phyloP scores from a whole-genome alignment of 352 stramenopile genomes.

The Globisporangium nunn region DNA sequence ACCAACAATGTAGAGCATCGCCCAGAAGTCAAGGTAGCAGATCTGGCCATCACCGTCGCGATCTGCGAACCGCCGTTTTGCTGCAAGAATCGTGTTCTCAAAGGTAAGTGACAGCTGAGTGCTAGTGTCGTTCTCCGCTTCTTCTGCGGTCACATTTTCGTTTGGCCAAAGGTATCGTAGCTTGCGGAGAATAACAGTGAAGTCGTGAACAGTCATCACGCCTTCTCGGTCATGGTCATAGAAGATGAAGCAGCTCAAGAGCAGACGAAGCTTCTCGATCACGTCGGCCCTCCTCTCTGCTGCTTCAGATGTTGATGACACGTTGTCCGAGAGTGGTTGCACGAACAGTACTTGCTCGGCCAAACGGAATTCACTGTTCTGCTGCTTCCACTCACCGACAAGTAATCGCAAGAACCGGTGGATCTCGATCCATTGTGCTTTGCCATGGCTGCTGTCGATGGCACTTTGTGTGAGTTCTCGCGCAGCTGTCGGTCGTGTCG shows the following conservation, averaged over 20 bases:
- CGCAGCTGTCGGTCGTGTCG: slow-evolving; percentile 1
- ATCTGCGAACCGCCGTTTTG: slow-evolving; percentile 42
- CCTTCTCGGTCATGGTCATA: slow-evolving; percentile 58
- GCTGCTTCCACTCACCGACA: slow-evolving; percentile 67
- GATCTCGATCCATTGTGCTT: slow-evolving; percentile 45
- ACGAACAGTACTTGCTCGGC: slow-evolving; percentile 45
- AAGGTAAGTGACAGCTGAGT: slow-evolving; percentile 36
- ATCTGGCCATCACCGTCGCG: slow-evolving; percentile 47
- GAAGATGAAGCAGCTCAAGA: slow-evolving; percentile 71
- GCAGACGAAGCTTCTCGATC: slow-evolving; percentile 48
- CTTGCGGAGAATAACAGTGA: slow-evolving; percentile 42
- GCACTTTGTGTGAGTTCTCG: not conserved
- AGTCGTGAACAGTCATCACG: slow-evolving; percentile 37
- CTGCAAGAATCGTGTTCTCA: slow-evolving; percentile 41
- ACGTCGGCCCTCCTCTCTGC: slow-evolving; percentile 6
- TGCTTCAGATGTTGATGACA: not conserved
- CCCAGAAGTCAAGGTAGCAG: slow-evolving; percentile 82
- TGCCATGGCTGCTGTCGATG: not conserved
- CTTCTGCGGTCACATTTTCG: slow-evolving; percentile 26
- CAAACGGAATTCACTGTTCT: slow-evolving; percentile 42
- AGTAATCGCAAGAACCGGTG: slow-evolving; percentile 59
- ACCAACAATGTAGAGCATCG: slow-evolving; percentile 72
- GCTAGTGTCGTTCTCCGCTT: slow-evolving; percentile 17
- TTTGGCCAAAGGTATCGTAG: slow-evolving; percentile 64
- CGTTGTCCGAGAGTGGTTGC: slow-evolving; percentile 13